These are phyloP conservation scores for Balamuthia mandrillaris DNA, from an alignment of 208 protist species.

Conservation along the genomic window DNA sequence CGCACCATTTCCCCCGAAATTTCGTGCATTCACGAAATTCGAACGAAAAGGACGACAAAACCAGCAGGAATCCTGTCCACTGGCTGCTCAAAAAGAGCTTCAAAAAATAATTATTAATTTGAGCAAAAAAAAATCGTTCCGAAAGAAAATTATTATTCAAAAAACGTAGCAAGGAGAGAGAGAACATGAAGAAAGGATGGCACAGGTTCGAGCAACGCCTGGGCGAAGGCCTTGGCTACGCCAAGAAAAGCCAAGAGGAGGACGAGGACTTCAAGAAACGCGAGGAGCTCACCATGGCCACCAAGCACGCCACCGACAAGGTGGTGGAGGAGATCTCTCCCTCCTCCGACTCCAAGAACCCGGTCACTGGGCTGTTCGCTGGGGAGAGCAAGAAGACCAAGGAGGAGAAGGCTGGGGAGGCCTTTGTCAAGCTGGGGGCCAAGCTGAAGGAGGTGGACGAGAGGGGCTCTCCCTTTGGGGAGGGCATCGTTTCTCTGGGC, in stretches of 20 bases:
- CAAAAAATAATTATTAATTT: too few relatives aligned
- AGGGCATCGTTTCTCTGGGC: neutral
- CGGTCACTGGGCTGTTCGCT: neutral
- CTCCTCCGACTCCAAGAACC: too few relatives aligned
- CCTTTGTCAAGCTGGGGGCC: neutral
- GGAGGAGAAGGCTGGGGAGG: constrained; percentile 21
- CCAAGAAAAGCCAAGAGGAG: neutral
- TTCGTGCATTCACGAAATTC: too few relatives aligned
- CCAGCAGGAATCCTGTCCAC: too few relatives aligned
- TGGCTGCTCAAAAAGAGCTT: too few relatives aligned
- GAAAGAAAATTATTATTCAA: too few relatives aligned
- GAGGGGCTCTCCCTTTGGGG: neutral
- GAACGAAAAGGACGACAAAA: too few relatives aligned
- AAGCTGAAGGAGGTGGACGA: neutral
- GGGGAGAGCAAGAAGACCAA: neutral
- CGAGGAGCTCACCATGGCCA: neutral
- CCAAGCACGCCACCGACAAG: neutral
- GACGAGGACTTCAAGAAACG: neutral
- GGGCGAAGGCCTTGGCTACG: neutral
- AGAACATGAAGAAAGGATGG: constrained; percentile 13
- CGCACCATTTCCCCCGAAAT: too few relatives aligned
- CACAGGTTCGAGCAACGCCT: neutral
- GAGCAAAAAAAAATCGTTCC: too few relatives aligned
- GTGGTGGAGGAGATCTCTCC: neutral
- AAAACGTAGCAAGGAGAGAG: too few relatives aligned